phyloP scores from a whole-genome alignment of 1,284 basidiomycete genomes.

The Fistulinella cinereoalba region DNA sequence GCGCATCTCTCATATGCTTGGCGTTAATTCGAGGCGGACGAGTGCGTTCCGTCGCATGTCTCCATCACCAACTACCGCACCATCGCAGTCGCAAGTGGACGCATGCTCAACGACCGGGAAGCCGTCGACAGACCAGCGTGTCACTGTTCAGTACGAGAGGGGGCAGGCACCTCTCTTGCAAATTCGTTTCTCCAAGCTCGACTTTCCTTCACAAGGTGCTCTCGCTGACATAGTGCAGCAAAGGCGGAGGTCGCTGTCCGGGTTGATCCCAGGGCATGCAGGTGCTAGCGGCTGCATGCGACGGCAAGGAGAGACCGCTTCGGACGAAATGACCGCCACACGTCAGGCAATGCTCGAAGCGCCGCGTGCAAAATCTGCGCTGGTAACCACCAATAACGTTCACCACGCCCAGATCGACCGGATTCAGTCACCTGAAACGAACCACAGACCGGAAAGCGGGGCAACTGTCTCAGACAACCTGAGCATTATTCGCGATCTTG shows the following conservation, averaged over 20 bases:
- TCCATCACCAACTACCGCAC: slow-evolving; percentile 29
- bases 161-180: slow-evolving; percentile 56
- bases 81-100: neutral
- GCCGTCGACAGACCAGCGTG: slow-evolving; percentile 36
- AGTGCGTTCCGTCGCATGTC: slow-evolving; percentile 45
- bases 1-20: slow-evolving; percentile 40
- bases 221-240: slow-evolving; percentile 33
- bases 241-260: slow-evolving; percentile 11
- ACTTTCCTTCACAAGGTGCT: slow-evolving; percentile 40
- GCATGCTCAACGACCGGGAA: slow-evolving; percentile 12
- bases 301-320: slow-evolving; percentile 2
- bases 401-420: slow-evolving; percentile 10
- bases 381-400: neutral
- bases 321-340: slow-evolving; percentile 8
- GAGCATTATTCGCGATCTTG: slow-evolving; percentile 46
- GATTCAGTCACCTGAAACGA: slow-evolving; percentile 11
- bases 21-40: slow-evolving; percentile 49
- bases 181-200: slow-evolving; percentile 58
- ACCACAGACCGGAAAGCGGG: slow-evolving; percentile 17
- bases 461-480: slow-evolving; percentile 38
- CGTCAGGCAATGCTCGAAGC: slow-evolving; percentile 7
- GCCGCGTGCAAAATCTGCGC: slow-evolving; percentile 12
- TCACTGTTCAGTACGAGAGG: slow-evolving; percentile 51
- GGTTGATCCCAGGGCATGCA: slow-evolving; percentile 5
- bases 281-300: neutral